Evolutionary conservation across 208 protist genomes (phyloP), one percentile per base, ranked within the genome.

Genomic region (Porcisia hertigi): DNA sequence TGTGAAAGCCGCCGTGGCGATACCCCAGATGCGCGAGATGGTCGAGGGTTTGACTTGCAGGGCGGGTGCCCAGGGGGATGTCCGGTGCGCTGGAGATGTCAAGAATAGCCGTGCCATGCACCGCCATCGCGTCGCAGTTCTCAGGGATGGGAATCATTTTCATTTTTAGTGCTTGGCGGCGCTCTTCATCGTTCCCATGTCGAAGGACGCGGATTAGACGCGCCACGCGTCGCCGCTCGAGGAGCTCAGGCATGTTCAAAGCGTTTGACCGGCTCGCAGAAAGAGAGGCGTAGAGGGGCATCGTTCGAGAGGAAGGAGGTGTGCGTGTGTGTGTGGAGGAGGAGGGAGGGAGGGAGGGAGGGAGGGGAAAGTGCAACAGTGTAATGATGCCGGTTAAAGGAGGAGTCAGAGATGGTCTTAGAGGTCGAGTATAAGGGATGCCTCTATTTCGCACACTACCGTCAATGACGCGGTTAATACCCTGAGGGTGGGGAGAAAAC

Each of bases 101-200:
- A 25, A 80, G n/a, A 12, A 80, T 8, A 43, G 76, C 76, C 12
- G 47, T 67, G 18, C 49, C 76, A 11, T 52, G 62, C 41, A 75
- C 76, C 55, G 76, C 76, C 11, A 70, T 59, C 0, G 55, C 69
- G 9, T 74, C 69, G 2, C n/a, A 0, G 69, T 80, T 18, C 23
- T 36, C 53, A 0, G 76, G 76, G 30, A 75, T 34, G 1, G 69
- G 76, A 16, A 80, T 49, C 0, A 18, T 1, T 9, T 64, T 58
- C 59, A 80, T 63, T 18, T 57, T 63, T 9, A 80, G 76, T 7
- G 57, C 47, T 14, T 11, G 60, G 25, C 76, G 76, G 6, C 69
- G 76, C 43, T 74, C 60, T 34, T n/a, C 54, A 0, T 8, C 59
- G 52, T 34, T 80, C 47, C 76, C 76, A 18, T 47, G n/a, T 16